Percentiles rank a stretch among this genome's conserved stretches.
Evolutionary conservation across 2,329 filamentous ascomycete species (phyloP).

Genomic region (Hypoxylon sp.): DNA sequence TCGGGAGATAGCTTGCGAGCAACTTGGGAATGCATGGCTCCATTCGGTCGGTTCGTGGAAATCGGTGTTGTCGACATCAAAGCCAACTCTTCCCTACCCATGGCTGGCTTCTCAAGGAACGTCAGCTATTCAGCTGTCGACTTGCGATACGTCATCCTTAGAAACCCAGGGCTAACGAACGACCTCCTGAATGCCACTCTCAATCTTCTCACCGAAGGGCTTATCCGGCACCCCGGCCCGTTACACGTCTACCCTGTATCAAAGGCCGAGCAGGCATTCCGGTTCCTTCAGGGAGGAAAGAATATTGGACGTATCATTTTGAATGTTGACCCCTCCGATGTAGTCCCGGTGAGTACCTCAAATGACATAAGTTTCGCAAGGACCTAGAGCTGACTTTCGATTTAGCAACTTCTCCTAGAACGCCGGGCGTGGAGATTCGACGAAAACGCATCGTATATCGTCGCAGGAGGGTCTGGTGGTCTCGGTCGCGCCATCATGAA

Average conservation of each 20-base stretch:
- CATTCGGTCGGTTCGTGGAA: constrained; percentile 57
- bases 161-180: constrained; percentile 32
- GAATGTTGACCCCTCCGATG: constrained; percentile 40
- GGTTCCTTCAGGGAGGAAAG: constrained; percentile 46
- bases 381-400: constrained; percentile 12
- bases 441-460: constrained; percentile 48
- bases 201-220: constrained; percentile 36
- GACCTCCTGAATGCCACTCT: constrained; percentile 39
- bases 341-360: constrained; percentile 48
- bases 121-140: constrained; percentile 49
- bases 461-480: constrained; percentile 52
- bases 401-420: constrained; percentile 45
- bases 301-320: constrained; percentile 48
- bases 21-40: constrained; percentile 56
- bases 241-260: constrained; percentile 46
- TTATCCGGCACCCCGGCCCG: constrained; percentile 43
- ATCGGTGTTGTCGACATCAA: constrained; percentile 56
- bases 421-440: constrained; percentile 48
- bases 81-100: constrained; percentile 56
- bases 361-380: background rate
- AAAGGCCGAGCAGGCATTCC: constrained; percentile 46
- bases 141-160: constrained; percentile 41
- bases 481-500: constrained; percentile 49
- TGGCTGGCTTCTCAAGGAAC: constrained; percentile 56
- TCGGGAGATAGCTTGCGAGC: constrained; percentile 53